These are phyloP conservation scores for Globisporangium parvum DNA, from an alignment of 352 stramenopile genomes.

Conservation along the genomic window DNA sequence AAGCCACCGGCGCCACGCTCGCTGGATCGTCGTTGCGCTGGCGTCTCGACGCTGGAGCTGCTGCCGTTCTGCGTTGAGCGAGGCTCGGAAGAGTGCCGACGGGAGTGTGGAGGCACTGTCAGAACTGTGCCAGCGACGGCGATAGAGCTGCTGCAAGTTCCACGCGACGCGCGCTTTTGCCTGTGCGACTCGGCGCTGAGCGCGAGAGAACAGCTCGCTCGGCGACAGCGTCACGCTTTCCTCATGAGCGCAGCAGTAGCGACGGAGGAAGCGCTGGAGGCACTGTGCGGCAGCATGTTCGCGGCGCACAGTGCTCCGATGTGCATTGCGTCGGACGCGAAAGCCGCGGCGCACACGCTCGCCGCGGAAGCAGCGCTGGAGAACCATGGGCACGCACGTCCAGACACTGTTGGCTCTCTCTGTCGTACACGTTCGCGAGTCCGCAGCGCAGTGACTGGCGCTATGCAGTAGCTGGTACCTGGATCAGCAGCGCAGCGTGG, in stretches of 20 bases:
- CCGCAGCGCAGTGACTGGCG: no score
- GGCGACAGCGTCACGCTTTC: not conserved
- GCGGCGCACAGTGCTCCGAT: conserved; percentile 7
- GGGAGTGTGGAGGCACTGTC: not conserved
- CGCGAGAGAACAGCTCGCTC: conserved; percentile 33
- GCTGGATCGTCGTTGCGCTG: conserved; percentile 28
- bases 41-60: conserved; percentile 7
- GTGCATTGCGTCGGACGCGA: conserved; percentile 13
- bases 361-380: conserved; percentile 42
- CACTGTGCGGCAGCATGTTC: conserved; percentile 16
- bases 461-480: conserved; percentile 25
- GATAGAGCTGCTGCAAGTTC: conserved; percentile 40
- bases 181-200: conserved; percentile 23
- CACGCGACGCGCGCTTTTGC: conserved; percentile 32
- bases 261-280: conserved; percentile 24
- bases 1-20: conserved; percentile 28
- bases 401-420: not conserved
- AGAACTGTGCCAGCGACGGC: conserved; percentile 16
- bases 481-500: conserved; percentile 21
- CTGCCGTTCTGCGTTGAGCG: conserved; percentile 11
- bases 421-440: not conserved
- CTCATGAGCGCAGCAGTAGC: conserved; percentile 7
- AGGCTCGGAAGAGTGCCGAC: conserved; percentile 3
- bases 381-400: not conserved
- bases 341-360: conserved; percentile 27